Evolutionary conservation across 2,329 filamentous ascomycete genomes (phyloP), one percentile per base, ranked within the genome.

Genomic region (Aspergillus glaucus): DNA sequence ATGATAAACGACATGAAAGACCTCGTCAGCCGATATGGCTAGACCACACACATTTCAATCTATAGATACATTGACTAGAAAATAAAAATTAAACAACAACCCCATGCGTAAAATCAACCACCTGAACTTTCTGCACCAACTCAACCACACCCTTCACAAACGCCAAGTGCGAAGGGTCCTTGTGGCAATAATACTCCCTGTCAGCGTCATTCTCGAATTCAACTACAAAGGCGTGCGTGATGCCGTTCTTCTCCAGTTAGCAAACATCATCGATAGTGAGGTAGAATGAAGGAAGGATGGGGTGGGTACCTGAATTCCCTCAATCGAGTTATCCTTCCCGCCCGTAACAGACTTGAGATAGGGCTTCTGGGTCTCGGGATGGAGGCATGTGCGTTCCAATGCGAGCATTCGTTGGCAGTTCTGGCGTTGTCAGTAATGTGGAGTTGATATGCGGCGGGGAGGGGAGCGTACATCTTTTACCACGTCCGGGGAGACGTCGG

Each of bases 141-240:
- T 56, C 64, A 7, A 44, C 50, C 3, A 69, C 37, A 22, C 55
- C 75, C 48, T 76, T 69, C n/a, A 80, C 70, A 55, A 87, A 88
- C 0, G 65, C 78, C 32, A 74, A 67, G 61, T 89, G 86, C 7
- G 68, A 77, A 1, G 83, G 82, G 56, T 90, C 86, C 26, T 80
- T 68, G 45, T 78, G 66, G 6, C 86, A 66, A 61, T 89, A 90
- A 58, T 87, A 88, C 51, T 82, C 76, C 43, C 85, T 73, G 60
- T 90, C 85, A 53, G 80, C 77, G 15, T 72, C 71, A 19, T 65
- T 83, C 8, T 77, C 75, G 50, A 90, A 89, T 56, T 87, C 79
- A 19, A 78, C 75, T 2, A 90, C 77, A 53, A 89, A 89, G 0
- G 75, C 82, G 61, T 90, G 86, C 0, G 83, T 83, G 45, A 85